These are phyloP conservation scores for Ilyonectria robusta DNA, from an alignment of 2,329 filamentous ascomycete genomes.

Conservation along the genomic window DNA sequence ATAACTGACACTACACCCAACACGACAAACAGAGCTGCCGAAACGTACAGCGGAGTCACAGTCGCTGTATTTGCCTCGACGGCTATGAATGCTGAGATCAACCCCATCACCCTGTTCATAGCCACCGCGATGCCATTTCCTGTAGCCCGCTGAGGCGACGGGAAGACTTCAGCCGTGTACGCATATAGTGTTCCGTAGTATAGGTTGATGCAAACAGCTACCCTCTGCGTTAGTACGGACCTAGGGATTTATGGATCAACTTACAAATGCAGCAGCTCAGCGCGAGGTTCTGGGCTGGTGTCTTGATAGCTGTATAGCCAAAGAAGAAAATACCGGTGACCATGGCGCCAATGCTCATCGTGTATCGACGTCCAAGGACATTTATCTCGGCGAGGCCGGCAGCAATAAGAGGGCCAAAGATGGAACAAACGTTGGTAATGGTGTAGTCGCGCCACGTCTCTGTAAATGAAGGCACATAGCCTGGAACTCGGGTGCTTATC, in stretches of 20 bases:
- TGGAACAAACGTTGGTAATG: constrained; percentile 73
- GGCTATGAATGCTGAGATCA: constrained; percentile 27
- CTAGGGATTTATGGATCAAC: not conserved
- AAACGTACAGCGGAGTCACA: constrained; percentile 75
- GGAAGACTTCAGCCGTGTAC: constrained; percentile 65
- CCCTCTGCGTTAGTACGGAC: not conserved
- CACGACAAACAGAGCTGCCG: constrained; percentile 73
- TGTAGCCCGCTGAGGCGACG: constrained; percentile 70
- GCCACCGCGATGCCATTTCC: constrained; percentile 62
- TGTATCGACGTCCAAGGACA: constrained; percentile 69
- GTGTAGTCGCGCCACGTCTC: constrained; percentile 75
- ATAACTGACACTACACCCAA: constrained; percentile 70
- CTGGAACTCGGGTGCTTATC: constrained; percentile 29
- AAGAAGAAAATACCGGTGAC: constrained; percentile 59
- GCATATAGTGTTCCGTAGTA: constrained; percentile 73
- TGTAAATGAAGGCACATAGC: constrained; percentile 70
- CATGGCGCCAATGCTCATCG: constrained; percentile 58
- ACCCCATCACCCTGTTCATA: constrained; percentile 29
- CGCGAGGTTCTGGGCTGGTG: not conserved
- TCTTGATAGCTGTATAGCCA: constrained; percentile 47
- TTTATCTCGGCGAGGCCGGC: constrained; percentile 66
- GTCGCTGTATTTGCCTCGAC: constrained; percentile 72
- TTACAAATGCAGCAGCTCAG: not conserved
- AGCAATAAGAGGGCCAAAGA: constrained; percentile 75
- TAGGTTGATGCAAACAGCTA: constrained; percentile 51